Conservation (phyloP, 176 grass and related monocot genomes). For the Elaeis guineensis region DNA sequence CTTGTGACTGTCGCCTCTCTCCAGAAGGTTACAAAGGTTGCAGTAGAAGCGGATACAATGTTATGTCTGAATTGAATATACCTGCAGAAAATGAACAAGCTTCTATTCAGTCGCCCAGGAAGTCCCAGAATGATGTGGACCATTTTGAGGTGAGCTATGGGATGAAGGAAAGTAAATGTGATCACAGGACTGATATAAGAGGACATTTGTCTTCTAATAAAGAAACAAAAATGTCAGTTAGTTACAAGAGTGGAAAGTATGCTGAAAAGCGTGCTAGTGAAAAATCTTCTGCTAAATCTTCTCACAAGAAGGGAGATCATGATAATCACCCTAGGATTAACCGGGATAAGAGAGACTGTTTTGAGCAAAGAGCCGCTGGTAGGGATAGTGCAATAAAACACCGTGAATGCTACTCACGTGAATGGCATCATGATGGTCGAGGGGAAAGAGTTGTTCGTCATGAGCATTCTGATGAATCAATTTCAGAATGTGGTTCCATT, state of each 20-base stretch:
- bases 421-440: constrained; percentile 9
- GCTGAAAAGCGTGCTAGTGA: constrained; percentile 17
- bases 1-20: constrained; percentile 20
- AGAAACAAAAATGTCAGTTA: constrained; percentile 25
- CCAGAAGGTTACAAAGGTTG: constrained; percentile 19
- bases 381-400: constrained; percentile 8
- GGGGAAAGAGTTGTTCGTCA: constrained; percentile 6
- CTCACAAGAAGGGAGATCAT: constrained; percentile 9
- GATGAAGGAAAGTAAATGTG: constrained; percentile 21
- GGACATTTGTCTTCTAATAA: constrained; percentile 22
- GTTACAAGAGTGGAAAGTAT: constrained; percentile 18
- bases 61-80: constrained; percentile 20
- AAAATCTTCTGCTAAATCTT: constrained; percentile 31
- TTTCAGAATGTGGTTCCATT: constrained; percentile 6
- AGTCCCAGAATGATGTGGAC: constrained; percentile 3
- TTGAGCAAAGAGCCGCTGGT: constrained; percentile 13
- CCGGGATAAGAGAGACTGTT: constrained; percentile 16
- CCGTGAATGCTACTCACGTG: constrained; percentile 4
- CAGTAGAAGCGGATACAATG: constrained; percentile 14
- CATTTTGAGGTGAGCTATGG: constrained; percentile 15
- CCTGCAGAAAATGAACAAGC: constrained; percentile 8
- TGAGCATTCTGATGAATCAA: constrained; percentile 25
- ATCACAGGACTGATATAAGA: constrained; percentile 5
- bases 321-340: constrained; percentile 15
- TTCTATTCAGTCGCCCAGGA: constrained; percentile 2